phyloP scores from a whole-genome alignment of 805 yeast species.

The Yarrowia divulgata region DNA sequence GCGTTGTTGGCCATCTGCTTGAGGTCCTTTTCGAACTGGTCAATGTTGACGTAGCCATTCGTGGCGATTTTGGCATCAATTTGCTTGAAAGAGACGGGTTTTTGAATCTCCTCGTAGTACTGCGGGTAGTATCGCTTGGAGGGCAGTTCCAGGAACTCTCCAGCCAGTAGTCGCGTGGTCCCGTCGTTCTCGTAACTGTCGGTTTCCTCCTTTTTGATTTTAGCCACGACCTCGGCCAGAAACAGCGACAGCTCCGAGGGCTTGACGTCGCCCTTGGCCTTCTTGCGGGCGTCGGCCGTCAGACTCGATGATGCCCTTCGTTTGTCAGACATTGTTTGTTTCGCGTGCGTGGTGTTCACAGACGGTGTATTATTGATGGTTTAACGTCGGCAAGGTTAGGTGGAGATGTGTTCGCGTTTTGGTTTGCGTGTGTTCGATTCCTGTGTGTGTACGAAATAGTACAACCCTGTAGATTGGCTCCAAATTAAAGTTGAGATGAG shows the following conservation, averaged over 20 bases:
- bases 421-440: neutral
- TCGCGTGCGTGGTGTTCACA: too few relatives aligned
- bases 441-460: neutral
- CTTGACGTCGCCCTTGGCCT: slow-evolving; percentile 17
- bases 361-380: too few relatives aligned
- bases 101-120: slow-evolving; percentile 68
- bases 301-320: slow-evolving; percentile 34
- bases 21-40: slow-evolving; percentile 65
- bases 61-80: slow-evolving; percentile 59
- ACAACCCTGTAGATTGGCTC: too few relatives aligned
- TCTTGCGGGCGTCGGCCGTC: slow-evolving; percentile 19
- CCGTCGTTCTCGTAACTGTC: slow-evolving; percentile 29
- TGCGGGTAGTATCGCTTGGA: slow-evolving; percentile 78
- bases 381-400: slow-evolving; percentile 3
- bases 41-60: slow-evolving; percentile 49
- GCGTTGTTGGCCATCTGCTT: slow-evolving; percentile 76
- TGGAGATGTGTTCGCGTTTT: slow-evolving; percentile 1
- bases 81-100: slow-evolving; percentile 75
- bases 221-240: slow-evolving; percentile 14
- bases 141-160: slow-evolving; percentile 75
- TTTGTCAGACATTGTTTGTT: slow-evolving; percentile 19
- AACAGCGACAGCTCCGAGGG: slow-evolving; percentile 16
- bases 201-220: slow-evolving; percentile 22
- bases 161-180: slow-evolving; percentile 48
- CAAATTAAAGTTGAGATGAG: neutral